Evolutionary conservation across 805 yeast genomes (phyloP).

Genomic region (Monosporozyma siamensis): DNA sequence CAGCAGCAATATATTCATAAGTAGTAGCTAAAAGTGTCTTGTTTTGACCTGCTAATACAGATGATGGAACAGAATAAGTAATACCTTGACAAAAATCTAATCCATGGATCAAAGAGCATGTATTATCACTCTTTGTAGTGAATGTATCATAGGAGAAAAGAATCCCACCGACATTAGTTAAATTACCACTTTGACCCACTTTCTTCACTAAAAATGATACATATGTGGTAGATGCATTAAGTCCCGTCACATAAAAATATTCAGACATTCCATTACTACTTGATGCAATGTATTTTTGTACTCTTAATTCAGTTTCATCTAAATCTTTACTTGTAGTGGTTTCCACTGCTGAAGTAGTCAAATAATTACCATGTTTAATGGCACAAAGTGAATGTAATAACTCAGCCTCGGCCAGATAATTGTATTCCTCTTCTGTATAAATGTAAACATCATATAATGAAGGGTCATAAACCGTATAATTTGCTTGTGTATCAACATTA

Average conservation of each 20-base stretch:
- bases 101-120: slow-evolving; percentile 68
- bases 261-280: slow-evolving; percentile 45
- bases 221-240: slow-evolving; percentile 54
- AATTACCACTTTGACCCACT: slow-evolving; percentile 21
- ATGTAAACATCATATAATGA: slow-evolving; percentile 35
- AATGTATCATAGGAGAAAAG: slow-evolving; percentile 50
- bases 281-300: slow-evolving; percentile 32
- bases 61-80: slow-evolving; percentile 77
- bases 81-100: slow-evolving; percentile 71
- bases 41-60: slow-evolving; percentile 29
- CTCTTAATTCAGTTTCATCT: slow-evolving; percentile 12
- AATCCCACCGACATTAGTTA: slow-evolving; percentile 47
- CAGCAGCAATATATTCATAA: slow-evolving; percentile 58
- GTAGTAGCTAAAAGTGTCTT: slow-evolving; percentile 32
- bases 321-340: slow-evolving; percentile 5
- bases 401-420: slow-evolving; percentile 25
- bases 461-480: slow-evolving; percentile 18
- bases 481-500: slow-evolving; percentile 6
- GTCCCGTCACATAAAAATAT: slow-evolving; percentile 51
- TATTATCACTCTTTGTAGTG: slow-evolving; percentile 40
- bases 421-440: slow-evolving; percentile 34
- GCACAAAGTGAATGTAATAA: slow-evolving; percentile 66
- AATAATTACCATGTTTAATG: slow-evolving; percentile 41
- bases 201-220: slow-evolving; percentile 54
- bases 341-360: slow-evolving; percentile 23